phyloP scores from a whole-genome alignment of 164 flowering plant species.

The Tinospora cordifolia region DNA sequence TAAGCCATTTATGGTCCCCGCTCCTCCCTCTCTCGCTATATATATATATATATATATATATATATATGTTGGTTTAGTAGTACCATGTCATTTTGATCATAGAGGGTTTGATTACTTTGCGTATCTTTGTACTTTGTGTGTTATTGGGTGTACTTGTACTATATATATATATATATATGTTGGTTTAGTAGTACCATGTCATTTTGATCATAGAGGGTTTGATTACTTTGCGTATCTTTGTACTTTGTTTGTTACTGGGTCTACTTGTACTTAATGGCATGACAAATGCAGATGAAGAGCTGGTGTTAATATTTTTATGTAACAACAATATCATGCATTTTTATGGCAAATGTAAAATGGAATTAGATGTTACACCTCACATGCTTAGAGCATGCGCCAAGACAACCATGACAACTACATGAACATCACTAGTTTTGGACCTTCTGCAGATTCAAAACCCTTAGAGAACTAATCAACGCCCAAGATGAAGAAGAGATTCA shows the following conservation, averaged over 20 bases:
- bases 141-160: constrained; percentile 26
- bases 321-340: constrained; percentile 41
- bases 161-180: no score
- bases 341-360: constrained; percentile 24
- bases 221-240: no score
- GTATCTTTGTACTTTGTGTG: background rate
- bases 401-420: constrained; percentile 13
- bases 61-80: no score
- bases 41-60: no score
- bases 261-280: constrained; percentile 39
- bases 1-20: no score
- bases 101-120: no score
- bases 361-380: background rate
- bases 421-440: background rate
- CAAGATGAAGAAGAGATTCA: background rate
- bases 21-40: no score
- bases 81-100: no score
- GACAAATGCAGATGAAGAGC: constrained; percentile 39
- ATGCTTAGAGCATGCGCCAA: background rate
- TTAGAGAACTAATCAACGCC: constrained; percentile 5
- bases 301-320: constrained; percentile 40
- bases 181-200: no score
- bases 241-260: constrained; percentile 17
- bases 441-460: constrained; percentile 14
- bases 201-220: no score